Conservation (phyloP, 805 yeast genomes). For the Lipomyces starkeyi region DNA sequence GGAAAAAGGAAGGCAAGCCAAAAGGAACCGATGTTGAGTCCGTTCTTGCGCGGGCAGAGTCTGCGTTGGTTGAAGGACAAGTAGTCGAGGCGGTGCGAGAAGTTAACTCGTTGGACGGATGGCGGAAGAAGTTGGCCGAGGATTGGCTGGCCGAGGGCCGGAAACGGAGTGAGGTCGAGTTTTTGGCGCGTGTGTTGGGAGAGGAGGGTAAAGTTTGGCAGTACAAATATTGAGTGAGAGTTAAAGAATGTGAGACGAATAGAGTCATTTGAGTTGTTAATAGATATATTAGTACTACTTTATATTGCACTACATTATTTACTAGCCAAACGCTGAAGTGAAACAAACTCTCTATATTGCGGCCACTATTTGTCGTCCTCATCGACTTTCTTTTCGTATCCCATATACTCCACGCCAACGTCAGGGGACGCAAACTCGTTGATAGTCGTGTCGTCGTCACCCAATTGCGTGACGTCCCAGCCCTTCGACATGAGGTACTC, state of each 20-base stretch:
- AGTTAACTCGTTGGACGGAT: slow-evolving; percentile 85
- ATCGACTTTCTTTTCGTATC: slow-evolving; percentile 13
- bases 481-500: slow-evolving; percentile 71
- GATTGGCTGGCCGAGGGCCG: slow-evolving; percentile 93
- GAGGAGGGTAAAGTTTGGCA: slow-evolving; percentile 47
- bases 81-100: slow-evolving; percentile 91
- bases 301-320: background rate
- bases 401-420: background rate
- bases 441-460: slow-evolving; percentile 18
- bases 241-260: background rate
- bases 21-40: slow-evolving; percentile 85
- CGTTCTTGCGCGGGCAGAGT: slow-evolving; percentile 82
- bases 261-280: background rate
- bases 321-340: too few species aligned
- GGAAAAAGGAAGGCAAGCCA: slow-evolving; percentile 80
- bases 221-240: slow-evolving; percentile 20
- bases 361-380: background rate
- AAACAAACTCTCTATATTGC: background rate
- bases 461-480: slow-evolving; percentile 54
- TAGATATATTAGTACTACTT: background rate
- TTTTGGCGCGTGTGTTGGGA: slow-evolving; percentile 60
- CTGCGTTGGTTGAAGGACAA: slow-evolving; percentile 73
- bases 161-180: slow-evolving; percentile 85
- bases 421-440: slow-evolving; percentile 21
- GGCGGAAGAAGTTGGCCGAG: slow-evolving; percentile 86